Base-by-base conservation (phyloP, 495 filamentous ascomycete species). In the Aspergillus hancockii region DNA sequence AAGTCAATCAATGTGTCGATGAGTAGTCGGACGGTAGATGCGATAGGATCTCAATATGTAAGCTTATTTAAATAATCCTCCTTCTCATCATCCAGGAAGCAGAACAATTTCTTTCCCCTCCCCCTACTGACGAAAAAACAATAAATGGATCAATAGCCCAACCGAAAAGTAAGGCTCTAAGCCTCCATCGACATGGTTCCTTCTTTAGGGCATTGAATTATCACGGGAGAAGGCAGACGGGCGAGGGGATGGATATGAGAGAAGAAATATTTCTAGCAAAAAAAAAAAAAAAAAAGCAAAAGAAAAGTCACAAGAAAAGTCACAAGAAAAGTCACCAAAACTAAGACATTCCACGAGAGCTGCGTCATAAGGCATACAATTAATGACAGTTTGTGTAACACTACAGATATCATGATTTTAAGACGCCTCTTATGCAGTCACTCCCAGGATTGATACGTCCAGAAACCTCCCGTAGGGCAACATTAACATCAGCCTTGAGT, bases 131-230 rank as follows among this genome's bases (percentile, higher is more conserved):
- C 49, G 30, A 47, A 28, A n/a, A 28, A 59, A 49, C 43, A 60
- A 60, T 57, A 61, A 57, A 53, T 49, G 38, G 49, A 55, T 54
- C 52, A 59, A 63, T 63, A 63, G 50, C 61, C 38, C 56, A 63
- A 59, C 21, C 43, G 19, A 23, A 41, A 47, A 47, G 61, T 59
- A 63, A 63, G 61, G 61, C 34, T 58, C 46, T 34, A 52, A 54
- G 19, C 30, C 30, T 32, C 32, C 13, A 43, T 47, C 13, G 6
- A 47, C 21, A 22, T 19, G 7, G 16, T 47, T n/a, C 21, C 8
- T 53, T 19, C 51, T 19, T 34, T 18, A 36, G 34, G 34, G 31
- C 14, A 36, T 38, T 3, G 19, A 32, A 16, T 7, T 12, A 53
- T 22, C 31, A 34, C 25, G 43, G 45, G 23, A 57, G 31, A 31